Percentiles rank a stretch among this genome's conserved stretches.
Evolutionary conservation across 148 eudicot species (phyloP).

Genomic region (Silene uniflora): DNA sequence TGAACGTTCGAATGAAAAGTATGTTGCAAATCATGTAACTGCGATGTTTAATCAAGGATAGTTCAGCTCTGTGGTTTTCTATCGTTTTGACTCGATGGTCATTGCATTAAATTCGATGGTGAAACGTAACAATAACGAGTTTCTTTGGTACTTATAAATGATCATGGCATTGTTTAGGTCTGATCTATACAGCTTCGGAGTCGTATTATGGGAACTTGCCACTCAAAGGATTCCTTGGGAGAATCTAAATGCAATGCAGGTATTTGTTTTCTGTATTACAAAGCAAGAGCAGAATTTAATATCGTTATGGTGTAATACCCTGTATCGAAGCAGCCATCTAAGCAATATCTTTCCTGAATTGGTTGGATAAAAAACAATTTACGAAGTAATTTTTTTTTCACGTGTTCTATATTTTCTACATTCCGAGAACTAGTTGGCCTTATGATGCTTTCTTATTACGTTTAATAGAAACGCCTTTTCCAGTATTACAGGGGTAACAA

Average conservation of each 20-base stretch:
- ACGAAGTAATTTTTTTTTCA: background rate
- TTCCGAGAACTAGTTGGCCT: background rate
- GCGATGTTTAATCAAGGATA: constrained; percentile 12
- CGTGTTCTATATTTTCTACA: background rate
- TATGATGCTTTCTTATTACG: background rate
- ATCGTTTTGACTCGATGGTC: background rate
- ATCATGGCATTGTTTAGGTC: constrained; percentile 47
- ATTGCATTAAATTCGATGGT: no score
- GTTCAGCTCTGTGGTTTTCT: background rate
- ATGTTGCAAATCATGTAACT: constrained; percentile 27
- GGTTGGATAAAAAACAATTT: background rate
- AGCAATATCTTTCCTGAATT: background rate
- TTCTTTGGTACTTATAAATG: background rate
- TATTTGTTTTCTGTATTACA: constrained; percentile 23
- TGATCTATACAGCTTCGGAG: constrained; percentile 91
- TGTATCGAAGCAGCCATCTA: background rate
- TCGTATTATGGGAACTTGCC: constrained; percentile 89
- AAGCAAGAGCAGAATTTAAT: background rate
- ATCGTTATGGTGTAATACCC: background rate
- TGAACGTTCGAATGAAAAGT: constrained; percentile 88
- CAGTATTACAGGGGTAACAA: background rate
- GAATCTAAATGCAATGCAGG: constrained; percentile 95
- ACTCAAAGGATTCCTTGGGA: constrained; percentile 96
- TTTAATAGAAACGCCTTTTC: background rate
- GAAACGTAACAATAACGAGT: no score